These are phyloP conservation scores for Aspergillus sp. DNA, from an alignment of 2,329 filamentous ascomycete genomes.

Conservation along the genomic window DNA sequence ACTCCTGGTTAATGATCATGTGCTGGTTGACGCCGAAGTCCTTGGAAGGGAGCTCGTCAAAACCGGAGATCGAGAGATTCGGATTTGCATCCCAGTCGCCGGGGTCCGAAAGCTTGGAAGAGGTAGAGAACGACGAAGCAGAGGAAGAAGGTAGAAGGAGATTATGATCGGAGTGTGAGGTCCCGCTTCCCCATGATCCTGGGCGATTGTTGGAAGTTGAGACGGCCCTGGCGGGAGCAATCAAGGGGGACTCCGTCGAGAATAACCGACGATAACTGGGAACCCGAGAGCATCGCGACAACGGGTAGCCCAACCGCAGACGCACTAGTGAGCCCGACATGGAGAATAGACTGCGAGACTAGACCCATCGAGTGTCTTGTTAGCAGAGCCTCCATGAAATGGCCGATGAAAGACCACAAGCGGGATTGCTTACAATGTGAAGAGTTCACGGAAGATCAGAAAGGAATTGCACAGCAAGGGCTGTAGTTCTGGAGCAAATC, in stretches of 20 bases:
- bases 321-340: slow-evolving; percentile 21
- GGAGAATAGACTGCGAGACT: slow-evolving; percentile 24
- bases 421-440: slow-evolving; percentile 24
- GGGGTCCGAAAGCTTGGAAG: slow-evolving; percentile 31
- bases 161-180: slow-evolving; percentile 11
- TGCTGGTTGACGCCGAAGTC: slow-evolving; percentile 95
- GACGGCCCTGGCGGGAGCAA: slow-evolving; percentile 10
- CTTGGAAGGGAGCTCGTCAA: slow-evolving; percentile 72
- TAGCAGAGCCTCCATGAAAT: slow-evolving; percentile 5
- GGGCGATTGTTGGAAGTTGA: slow-evolving; percentile 15
- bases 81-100: slow-evolving; percentile 75
- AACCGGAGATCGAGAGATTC: slow-evolving; percentile 68
- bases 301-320: slow-evolving; percentile 19
- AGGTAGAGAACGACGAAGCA: slow-evolving; percentile 31
- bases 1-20: slow-evolving; percentile 92
- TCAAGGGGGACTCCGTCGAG: slow-evolving; percentile 28
- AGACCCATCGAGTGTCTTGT: neutral
- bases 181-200: slow-evolving; percentile 16
- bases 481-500: slow-evolving; percentile 14
- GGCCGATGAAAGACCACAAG: neutral
- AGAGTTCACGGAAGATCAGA: slow-evolving; percentile 14
- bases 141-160: slow-evolving; percentile 18
- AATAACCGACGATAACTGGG: slow-evolving; percentile 26
- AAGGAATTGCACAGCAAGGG: slow-evolving; percentile 26
- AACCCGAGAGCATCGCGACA: slow-evolving; percentile 15